Base-by-base conservation (phyloP, 164 flowering plant genomes). In the Berberis thunbergii region DNA sequence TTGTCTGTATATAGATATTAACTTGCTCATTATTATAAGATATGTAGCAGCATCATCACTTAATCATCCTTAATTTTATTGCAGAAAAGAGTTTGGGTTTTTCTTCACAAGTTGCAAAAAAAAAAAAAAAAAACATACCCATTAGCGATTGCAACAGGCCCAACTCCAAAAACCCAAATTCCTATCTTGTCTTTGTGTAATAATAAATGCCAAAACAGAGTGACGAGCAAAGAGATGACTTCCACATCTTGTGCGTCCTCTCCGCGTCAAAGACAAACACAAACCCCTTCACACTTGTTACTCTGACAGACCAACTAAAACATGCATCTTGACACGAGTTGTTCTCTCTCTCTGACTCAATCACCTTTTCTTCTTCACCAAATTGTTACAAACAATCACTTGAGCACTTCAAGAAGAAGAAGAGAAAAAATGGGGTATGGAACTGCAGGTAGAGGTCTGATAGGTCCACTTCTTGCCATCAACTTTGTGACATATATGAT, bases 401-500 rank as follows among this genome's bases (percentile, higher is more conserved):
- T 41, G 9, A 40, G 57, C 6, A 8, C n/a, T 41, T 58, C 44
- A 12, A 12, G 11, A 41, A 58, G 26, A 9, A 9, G 26, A 53
- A 13, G 41, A 26, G 2, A 6, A 54, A 26, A 7, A 54, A 68
- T 64, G 72, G 64, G 68, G 26, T 26, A 10, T 48, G 84, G 82
- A 54, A 75, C 76, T 7, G 68, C 54, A 49, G 80, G 76, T 3
- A 79, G 71, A 66, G 70, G 68, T 43, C 9, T 81, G 42, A 71
- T 77, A 67, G 79, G 77, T 2, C 83, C 83, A 9, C 45, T 83
- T 11, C 58, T 85, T 66, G 69, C 61, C 12, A 80, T 67, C 4
- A 78, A 81, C 70, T 71, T 75, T 13, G 81, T 81, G 40, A 75
- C 77, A 61, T 70, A 77, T 45, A 57, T 81, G 11, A 71, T 81